These are phyloP conservation scores for Botrytis sinoallii DNA, from an alignment of 2,329 filamentous ascomycete genomes.

Conservation along the genomic window DNA sequence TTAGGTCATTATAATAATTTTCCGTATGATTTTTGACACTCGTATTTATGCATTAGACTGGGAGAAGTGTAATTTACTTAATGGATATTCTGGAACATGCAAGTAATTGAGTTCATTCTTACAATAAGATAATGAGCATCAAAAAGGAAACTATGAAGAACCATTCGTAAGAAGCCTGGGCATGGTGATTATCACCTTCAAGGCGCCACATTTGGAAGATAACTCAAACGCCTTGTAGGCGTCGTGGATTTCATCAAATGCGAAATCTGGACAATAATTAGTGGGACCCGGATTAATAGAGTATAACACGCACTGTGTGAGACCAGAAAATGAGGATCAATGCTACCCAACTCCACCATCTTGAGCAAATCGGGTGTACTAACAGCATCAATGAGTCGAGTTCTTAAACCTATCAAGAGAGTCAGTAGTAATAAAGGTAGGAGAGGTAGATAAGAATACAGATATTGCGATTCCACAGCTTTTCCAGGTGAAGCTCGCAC, in stretches of 20 bases:
- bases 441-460: slow-evolving; percentile 38
- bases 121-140: too few species aligned
- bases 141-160: neutral
- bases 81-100: too few species aligned
- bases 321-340: neutral
- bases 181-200: slow-evolving; percentile 3
- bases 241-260: neutral
- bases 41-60: too few species aligned
- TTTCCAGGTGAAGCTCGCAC: slow-evolving; percentile 50
- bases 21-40: too few species aligned
- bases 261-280: neutral
- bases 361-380: neutral
- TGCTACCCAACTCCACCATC: neutral
- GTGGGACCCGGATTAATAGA: too few species aligned
- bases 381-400: neutral
- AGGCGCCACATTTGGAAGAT: neutral
- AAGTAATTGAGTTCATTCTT: too few species aligned
- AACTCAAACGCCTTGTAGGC: neutral
- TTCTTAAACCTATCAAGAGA: neutral
- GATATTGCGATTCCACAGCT: slow-evolving; percentile 53
- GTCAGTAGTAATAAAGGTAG: neutral
- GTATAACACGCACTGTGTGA: neutral
- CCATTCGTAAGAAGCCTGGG: neutral
- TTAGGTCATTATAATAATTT: too few species aligned
- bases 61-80: too few species aligned